Evolutionary conservation across 164 flowering plant species (phyloP).

Genomic region (Sextonia rubra): DNA sequence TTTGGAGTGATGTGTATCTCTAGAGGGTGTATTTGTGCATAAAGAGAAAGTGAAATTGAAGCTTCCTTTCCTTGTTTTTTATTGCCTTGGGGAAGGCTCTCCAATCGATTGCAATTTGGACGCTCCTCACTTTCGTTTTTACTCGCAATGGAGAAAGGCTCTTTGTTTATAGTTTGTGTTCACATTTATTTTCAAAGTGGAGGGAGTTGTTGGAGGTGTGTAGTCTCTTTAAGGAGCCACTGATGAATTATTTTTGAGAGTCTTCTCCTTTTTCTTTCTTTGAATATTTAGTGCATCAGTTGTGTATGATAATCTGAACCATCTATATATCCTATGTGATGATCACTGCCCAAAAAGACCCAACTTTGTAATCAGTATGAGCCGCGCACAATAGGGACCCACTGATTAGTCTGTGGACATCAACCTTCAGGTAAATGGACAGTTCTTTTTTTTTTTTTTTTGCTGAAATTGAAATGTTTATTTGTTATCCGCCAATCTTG

Average conservation of each 20-base stretch:
- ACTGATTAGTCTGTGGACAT: too few species aligned
- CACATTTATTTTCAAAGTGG: slow-evolving; percentile 1
- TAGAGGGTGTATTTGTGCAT: background rate
- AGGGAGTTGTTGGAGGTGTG: background rate
- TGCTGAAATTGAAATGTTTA: too few species aligned
- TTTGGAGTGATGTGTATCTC: background rate
- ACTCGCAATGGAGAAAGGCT: background rate
- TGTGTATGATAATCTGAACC: background rate
- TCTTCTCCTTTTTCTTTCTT: background rate
- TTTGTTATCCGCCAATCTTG: too few species aligned
- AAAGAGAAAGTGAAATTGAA: slow-evolving; percentile 14
- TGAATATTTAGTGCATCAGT: background rate
- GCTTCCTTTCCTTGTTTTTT: slow-evolving; percentile 8
- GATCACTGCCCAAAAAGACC: too few species aligned
- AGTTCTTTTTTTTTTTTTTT: too few species aligned
- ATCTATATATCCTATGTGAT: too few species aligned
- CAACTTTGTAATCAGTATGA: too few species aligned
- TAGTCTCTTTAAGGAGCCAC: background rate
- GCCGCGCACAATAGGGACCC: too few species aligned
- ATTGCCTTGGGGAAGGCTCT: background rate
- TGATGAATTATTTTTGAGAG: background rate
- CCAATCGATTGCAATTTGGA: background rate
- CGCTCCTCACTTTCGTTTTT: background rate
- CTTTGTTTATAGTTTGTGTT: background rate
- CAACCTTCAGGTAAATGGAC: too few species aligned